Percentiles rank a stretch among this genome's conserved stretches.
Evolutionary conservation across 352 stramenopile species (phyloP).

Genomic region (Phytopythium montanum): DNA sequence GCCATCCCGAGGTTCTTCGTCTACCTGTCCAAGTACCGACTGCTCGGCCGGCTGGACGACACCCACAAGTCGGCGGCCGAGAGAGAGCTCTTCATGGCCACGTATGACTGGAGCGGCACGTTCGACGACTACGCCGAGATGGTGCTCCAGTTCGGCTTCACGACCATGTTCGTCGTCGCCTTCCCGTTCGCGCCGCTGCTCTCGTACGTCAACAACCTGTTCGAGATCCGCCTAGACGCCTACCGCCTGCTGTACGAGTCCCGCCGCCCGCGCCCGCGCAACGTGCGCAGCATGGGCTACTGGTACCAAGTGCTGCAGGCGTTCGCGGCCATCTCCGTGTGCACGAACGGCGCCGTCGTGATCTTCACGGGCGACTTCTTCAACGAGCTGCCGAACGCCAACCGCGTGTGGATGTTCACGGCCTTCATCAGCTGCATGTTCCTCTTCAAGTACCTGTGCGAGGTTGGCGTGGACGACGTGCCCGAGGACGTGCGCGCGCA

Average conservation of each 20-base stretch:
- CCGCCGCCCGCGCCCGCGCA: constrained; percentile 73
- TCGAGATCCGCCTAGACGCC: constrained; percentile 90
- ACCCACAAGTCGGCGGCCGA: constrained; percentile 57
- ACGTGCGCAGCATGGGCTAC: constrained; percentile 88
- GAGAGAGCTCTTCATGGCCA: constrained; percentile 69
- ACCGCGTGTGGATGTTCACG: constrained; percentile 78
- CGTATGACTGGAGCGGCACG: constrained; percentile 81
- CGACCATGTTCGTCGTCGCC: constrained; percentile 88
- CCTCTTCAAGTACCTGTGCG: constrained; percentile 78
- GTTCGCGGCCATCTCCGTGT: constrained; percentile 89
- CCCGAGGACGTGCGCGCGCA: constrained; percentile 73
- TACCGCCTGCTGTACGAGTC: constrained; percentile 83
- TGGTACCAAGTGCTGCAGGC: constrained; percentile 90
- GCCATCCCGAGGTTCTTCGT: constrained; percentile 70
- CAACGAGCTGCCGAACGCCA: constrained; percentile 41
- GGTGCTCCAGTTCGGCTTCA: constrained; percentile 87
- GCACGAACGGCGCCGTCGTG: constrained; percentile 92
- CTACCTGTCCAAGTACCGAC: constrained; percentile 62
- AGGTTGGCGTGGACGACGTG: constrained; percentile 69
- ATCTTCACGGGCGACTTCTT: constrained; percentile 90
- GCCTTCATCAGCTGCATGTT: constrained; percentile 80
- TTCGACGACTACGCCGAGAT: constrained; percentile 95
- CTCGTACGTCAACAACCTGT: constrained; percentile 90
- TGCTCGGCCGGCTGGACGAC: constrained; percentile 50
- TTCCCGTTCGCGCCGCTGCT: constrained; percentile 92